A percentile compares a stretch with the other conserved stretches of the same genome.
Evolutionary conservation across 2,329 filamentous ascomycete genomes (phyloP).

Genomic region (Curvularia sp.): DNA sequence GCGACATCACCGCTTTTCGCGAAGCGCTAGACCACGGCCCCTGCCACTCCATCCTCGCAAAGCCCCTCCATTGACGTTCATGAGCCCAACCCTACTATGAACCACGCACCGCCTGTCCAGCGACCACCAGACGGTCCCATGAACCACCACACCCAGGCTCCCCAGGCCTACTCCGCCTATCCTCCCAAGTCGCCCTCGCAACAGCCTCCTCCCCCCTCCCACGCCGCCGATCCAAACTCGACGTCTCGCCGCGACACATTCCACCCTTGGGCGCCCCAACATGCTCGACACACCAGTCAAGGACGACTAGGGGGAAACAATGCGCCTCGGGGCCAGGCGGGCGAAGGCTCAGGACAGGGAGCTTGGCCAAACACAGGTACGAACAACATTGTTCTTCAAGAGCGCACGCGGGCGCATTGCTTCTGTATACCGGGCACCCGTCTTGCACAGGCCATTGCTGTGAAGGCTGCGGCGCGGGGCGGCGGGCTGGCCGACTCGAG

Average conservation of each 20-base stretch:
- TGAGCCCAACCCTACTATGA: constrained; percentile 40
- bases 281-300: constrained; percentile 52
- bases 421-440: not conserved
- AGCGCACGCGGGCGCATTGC: constrained; percentile 2
- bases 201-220: constrained; percentile 52
- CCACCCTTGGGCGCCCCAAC: constrained; percentile 47
- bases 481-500: constrained; percentile 12
- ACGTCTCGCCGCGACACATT: constrained; percentile 57
- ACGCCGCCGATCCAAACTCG: constrained; percentile 55
- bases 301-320: constrained; percentile 45
- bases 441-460: not conserved
- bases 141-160: constrained; percentile 54
- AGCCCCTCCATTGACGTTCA: constrained; percentile 13
- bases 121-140: constrained; percentile 52
- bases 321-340: constrained; percentile 30
- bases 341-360: constrained; percentile 45
- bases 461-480: constrained; percentile 21
- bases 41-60: not conserved
- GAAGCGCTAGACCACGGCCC: not conserved
- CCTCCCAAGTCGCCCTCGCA: constrained; percentile 43
- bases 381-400: constrained; percentile 21
- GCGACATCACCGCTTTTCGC: not conserved
- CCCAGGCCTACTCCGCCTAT: constrained; percentile 44
- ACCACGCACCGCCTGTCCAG: constrained; percentile 50
- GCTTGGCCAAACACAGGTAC: constrained; percentile 50